These are phyloP conservation scores for Pseudopithomyces maydicus DNA, from an alignment of 2,329 filamentous ascomycete genomes.

Conservation along the genomic window DNA sequence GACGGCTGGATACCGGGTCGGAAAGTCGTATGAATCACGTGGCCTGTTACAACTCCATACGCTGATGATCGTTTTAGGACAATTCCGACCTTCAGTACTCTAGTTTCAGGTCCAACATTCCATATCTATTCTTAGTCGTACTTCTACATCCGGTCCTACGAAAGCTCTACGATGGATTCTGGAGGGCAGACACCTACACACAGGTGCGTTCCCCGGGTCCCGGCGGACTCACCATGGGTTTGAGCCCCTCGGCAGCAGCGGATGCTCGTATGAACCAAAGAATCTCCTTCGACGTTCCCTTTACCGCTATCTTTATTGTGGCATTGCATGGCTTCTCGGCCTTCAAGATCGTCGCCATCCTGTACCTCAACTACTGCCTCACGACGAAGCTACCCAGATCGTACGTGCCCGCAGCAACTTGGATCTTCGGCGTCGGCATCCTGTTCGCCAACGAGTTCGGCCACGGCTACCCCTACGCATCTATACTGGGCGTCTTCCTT, in stretches of 20 bases:
- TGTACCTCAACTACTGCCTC: conserved; percentile 81
- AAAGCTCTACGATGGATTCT: conserved; percentile 67
- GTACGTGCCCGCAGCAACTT: conserved; percentile 77
- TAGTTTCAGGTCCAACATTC: conserved; percentile 83
- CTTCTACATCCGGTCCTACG: conserved; percentile 80
- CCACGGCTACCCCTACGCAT: conserved; percentile 74
- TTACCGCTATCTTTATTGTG: conserved; percentile 78
- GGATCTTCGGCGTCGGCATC: conserved; percentile 84
- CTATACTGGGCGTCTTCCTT: conserved; percentile 62
- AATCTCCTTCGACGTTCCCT: conserved; percentile 79
- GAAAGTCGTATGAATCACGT: conserved; percentile 67
- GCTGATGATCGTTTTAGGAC: conserved; percentile 61
- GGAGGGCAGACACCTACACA: conserved; percentile 51
- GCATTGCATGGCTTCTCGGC: conserved; percentile 85
- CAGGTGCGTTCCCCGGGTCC: conserved; percentile 43
- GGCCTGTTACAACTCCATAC: conserved; percentile 9
- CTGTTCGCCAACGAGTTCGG: conserved; percentile 90
- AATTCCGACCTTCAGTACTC: conserved; percentile 87
- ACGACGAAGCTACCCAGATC: conserved; percentile 72
- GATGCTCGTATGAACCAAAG: conserved; percentile 66
- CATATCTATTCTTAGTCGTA: conserved; percentile 75
- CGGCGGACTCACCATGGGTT: conserved; percentile 45
- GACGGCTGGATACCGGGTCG: conserved; percentile 91
- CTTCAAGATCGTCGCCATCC: conserved; percentile 78
- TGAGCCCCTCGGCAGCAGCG: conserved; percentile 55